Evolutionary conservation across 257 asterid species (phyloP), one percentile per base, ranked within the genome.

Genomic region (Ilex aquifolium): DNA sequence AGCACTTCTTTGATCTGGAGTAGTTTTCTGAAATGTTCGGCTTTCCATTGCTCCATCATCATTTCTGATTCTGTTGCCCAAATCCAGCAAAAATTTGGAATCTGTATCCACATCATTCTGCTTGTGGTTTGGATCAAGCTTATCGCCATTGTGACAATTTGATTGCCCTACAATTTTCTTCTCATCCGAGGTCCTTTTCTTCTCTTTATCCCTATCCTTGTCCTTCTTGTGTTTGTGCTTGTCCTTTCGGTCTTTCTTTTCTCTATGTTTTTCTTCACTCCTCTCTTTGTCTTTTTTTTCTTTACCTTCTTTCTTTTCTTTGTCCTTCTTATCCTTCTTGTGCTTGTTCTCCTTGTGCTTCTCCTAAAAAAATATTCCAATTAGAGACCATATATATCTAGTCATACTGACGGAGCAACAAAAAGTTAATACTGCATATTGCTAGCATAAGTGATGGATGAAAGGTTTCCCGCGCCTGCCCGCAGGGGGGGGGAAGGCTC

Each of bases 241-340:
- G 70, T 73, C 66, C 70, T 82, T 85, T 50, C 73, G 73, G 36
- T 82, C 87, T 75, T 76, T 82, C 74, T 80, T 78, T 51, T 80
- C 85, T 67, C 76, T 75, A 61, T 32, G 65, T 57, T 78, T 76
- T 61, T 76, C 82, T 61, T 76, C 74, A 60, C 80, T 72, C 56
- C 67, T 80, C 57, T 76, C 83, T 63, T 77, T 85, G 31, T 71
- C 85, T 77, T 68, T 81, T 58, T 61, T 75, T 56, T 84, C 79
- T 15, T 66, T 76, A 68, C 49, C 70, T 55, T 77, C 86, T 70
- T 80, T 80, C 76, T 78, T 72, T 52, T 85, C 80, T 73, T 76
- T 85, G 56, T 76, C 81, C 74, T 75, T 79, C 81, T 82, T 81
- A 8, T 80, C 77, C 32, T 67, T 72, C 69, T 69, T 81, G 61